Evolutionary conservation across 805 yeast genomes (phyloP), one percentile per base, ranked within the genome.

Genomic region (Ogataea dorogensis): DNA sequence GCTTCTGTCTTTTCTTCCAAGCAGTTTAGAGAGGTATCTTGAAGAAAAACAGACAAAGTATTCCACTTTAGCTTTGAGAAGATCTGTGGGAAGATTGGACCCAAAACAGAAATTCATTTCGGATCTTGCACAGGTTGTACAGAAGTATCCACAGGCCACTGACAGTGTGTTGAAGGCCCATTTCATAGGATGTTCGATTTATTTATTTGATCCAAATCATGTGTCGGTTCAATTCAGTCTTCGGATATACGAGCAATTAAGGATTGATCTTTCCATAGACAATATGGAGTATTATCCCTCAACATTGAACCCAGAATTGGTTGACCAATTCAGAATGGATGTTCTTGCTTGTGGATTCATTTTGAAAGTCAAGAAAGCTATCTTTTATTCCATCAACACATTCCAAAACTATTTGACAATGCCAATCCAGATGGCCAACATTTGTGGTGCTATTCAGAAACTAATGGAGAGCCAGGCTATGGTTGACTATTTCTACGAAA

Each of bases 1-100:
- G 12, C 39, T 68, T 15, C 14, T 67, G 24, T 44, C 63, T 2
- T 45, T 67, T 13, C 47, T 58, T 15, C 68, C 70, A 5, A 48
- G 46, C 15, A 47, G 54, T 8, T 33, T 68, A 17, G 53, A 53
- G 17, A 56, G 47, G 22, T 61, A 41, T 19, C 17, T 58, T 7
- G 33, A 39, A 9, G 58, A 50, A 5, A 49, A 46, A 29, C 41
- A 43, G 12, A 17, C 40, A 17, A 54, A 48, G 35, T 38, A 49
- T 5, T 44, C 58, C 4, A 42, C 53, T 5, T 27, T 51, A 21
- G 38, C 50, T 5, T 21, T 56, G 9, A 54, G 48, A 28, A 43
- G 61, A 24, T 43, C 61, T 5, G 43, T 50, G 8, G 47, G 49
- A 7, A 46, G 45, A 18, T 7, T 42, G 4, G 43, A 35, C 22